These are phyloP conservation scores for Takashimella tepidaria DNA, from an alignment of 1,284 basidiomycete genomes.

Conservation along the genomic window DNA sequence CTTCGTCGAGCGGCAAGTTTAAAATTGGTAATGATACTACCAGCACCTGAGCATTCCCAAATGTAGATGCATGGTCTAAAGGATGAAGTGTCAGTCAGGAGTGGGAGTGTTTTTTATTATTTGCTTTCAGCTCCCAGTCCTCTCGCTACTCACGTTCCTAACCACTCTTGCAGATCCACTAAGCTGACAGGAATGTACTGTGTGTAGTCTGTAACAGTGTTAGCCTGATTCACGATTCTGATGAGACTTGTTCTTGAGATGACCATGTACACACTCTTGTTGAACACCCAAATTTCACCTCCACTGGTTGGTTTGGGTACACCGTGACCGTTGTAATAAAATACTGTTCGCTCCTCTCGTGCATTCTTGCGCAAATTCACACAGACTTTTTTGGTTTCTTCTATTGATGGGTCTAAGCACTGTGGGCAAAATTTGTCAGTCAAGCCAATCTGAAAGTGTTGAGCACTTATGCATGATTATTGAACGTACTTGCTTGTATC, in stretches of 20 bases:
- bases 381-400: conserved; percentile 89
- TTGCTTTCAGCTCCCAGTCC: too few species aligned
- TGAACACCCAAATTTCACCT: conserved; percentile 99
- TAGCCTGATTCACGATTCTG: conserved; percentile 5
- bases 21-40: conserved; percentile 88
- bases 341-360: conserved; percentile 88
- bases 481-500: conserved; percentile 66
- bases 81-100: too few species aligned
- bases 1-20: conserved; percentile 78
- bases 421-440: too few species aligned
- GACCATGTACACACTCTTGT: conserved; percentile 55
- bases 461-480: too few species aligned
- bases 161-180: conserved; percentile 86
- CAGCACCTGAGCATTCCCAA: conserved; percentile 97
- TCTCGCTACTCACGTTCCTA: conserved; percentile 51
- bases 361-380: conserved; percentile 77
- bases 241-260: not conserved
- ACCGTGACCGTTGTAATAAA: conserved; percentile 98
- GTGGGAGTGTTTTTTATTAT: too few species aligned
- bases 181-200: conserved; percentile 97
- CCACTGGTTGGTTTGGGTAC: conserved; percentile 95
- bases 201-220: conserved; percentile 61
- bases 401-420: conserved; percentile 89
- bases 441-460: too few species aligned
- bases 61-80: conserved; percentile 94